A percentile compares a stretch with the other conserved stretches of the same genome.
These are phyloP conservation scores for Sugiyamaella floridensis DNA, from an alignment of 805 yeast genomes.

Conservation along the genomic window DNA sequence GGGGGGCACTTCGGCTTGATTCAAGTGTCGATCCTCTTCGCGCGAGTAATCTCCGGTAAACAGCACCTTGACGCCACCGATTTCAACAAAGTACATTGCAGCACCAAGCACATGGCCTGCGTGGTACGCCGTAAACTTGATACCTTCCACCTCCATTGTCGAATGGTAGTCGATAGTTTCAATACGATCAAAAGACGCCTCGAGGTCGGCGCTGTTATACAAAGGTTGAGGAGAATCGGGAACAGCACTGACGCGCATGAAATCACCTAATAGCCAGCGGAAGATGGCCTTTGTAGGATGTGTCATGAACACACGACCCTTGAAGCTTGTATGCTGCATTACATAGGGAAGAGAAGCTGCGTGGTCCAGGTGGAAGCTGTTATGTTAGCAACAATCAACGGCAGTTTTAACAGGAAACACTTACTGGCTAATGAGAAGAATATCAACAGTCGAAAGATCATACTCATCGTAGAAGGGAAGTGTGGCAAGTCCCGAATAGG, in stretches of 20 bases:
- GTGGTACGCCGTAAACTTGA: conserved; percentile 93
- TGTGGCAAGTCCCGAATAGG: conserved; percentile 79
- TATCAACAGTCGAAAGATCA: conserved; percentile 80
- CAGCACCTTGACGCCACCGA: conserved; percentile 80
- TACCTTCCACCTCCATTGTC: conserved; percentile 89
- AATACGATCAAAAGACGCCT: conserved; percentile 78
- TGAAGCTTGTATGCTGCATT: conserved; percentile 92
- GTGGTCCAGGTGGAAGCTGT: conserved; percentile 85
- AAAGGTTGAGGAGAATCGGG: conserved; percentile 37
- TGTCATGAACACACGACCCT: conserved; percentile 97
- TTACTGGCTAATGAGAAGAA: conserved; percentile 72
- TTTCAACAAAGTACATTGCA: conserved; percentile 93
- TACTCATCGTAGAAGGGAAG: conserved; percentile 94
- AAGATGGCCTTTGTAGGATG: conserved; percentile 98
- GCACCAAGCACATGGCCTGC: conserved; percentile 99
- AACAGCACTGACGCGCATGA: conserved; percentile 73
- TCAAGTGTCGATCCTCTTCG: conserved; percentile 91
- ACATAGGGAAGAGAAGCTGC: conserved; percentile 97
- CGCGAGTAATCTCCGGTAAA: conserved; percentile 97
- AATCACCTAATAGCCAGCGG: conserved; percentile 90
- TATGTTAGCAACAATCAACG: conserved; percentile 6
- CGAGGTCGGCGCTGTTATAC: conserved; percentile 85
- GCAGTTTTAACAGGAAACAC: background rate
- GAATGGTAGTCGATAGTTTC: conserved; percentile 96
- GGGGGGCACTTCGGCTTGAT: conserved; percentile 94